Conservation (phyloP, 2,329 filamentous ascomycete species). For the Botrytis aclada region DNA sequence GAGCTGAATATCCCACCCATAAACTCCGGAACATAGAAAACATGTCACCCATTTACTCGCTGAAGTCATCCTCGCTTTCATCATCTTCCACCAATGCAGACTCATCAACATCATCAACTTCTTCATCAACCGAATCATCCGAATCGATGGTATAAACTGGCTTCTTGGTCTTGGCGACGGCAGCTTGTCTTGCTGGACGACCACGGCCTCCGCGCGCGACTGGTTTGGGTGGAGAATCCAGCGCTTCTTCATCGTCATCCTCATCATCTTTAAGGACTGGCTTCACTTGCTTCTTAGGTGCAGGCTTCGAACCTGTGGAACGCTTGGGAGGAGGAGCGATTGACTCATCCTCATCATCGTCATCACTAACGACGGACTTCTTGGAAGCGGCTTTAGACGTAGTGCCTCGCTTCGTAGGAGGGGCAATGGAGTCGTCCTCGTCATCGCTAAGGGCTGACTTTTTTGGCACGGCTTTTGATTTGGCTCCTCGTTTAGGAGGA, state of each 20-base stretch:
- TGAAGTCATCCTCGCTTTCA: slow-evolving; percentile 36
- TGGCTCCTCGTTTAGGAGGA: slow-evolving; percentile 20
- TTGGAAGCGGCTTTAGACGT: slow-evolving; percentile 10
- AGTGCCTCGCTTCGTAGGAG: slow-evolving; percentile 38
- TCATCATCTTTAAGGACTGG: slow-evolving; percentile 27
- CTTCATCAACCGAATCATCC: slow-evolving; percentile 35
- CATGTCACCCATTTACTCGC: slow-evolving; percentile 24
- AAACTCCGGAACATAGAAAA: slow-evolving; percentile 6
- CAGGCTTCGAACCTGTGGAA: neutral
- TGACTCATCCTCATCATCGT: slow-evolving; percentile 16
- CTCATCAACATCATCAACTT: slow-evolving; percentile 40
- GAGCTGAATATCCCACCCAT: neutral
- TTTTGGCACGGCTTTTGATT: slow-evolving; percentile 23
- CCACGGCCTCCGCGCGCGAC: slow-evolving; percentile 25
- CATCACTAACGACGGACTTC: slow-evolving; percentile 9
- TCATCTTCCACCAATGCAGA: slow-evolving; percentile 35
- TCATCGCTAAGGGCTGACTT: slow-evolving; percentile 30
- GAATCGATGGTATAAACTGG: slow-evolving; percentile 21
- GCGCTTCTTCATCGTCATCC: slow-evolving; percentile 26
- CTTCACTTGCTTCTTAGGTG: slow-evolving; percentile 20
- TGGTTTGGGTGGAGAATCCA: slow-evolving; percentile 36
- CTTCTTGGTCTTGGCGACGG: slow-evolving; percentile 14
- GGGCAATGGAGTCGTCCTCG: slow-evolving; percentile 33
- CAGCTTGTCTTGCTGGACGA: slow-evolving; percentile 17
- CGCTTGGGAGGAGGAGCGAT: slow-evolving; percentile 12